Evolutionary conservation across 805 yeast genomes (phyloP), one percentile per base, ranked within the genome.

Genomic region (Lipomyces japonicus): DNA sequence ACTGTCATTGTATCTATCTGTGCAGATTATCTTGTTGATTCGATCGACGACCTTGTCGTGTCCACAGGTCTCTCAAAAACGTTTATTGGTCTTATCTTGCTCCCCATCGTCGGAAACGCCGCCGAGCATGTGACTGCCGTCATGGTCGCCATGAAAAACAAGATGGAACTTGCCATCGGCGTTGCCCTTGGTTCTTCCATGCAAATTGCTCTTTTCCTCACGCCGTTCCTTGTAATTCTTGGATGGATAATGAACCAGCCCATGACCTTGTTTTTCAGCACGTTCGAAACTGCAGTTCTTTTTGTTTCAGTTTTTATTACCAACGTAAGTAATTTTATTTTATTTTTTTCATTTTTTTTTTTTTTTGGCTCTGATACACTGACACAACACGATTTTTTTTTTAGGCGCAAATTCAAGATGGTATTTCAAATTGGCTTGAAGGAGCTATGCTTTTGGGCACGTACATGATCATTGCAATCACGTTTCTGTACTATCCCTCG

Each of bases 61-160:
- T 71, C 80, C 26, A 80, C 95, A 2, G 96, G 96, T 2, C 74
- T 93, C 47, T 86, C 96, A 39, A 90, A 91, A 76, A 89, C 97
- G 0, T 93, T 93, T 63, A 88, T 93, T 63, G 97, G 97, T 66
- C 75, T 93, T 59, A 84, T 93, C 60, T 80, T 93, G 40, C 84
- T 93, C 55, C 98, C 98, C 36, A 91, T 93, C 56, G 97, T 93
- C 24, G 98, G 97, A 49, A 93, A 93, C 63, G 98, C 98, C 2
- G 97, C 97, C 10, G 98, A 93, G 69, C 98, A 93, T 68, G 97
- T 88, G 45, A 93, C 98, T 18, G 96, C 97, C 2, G 84, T 93
- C 32, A 78, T 88, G 55, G 97, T 93, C 42, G 97, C 98, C 21
- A 80, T 82, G 77, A 89, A 89, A 71, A 87, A 93, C 69, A 93